These are phyloP conservation scores for Talaromyces sp. DNA, from an alignment of 2,329 filamentous ascomycete genomes.

Conservation along the genomic window DNA sequence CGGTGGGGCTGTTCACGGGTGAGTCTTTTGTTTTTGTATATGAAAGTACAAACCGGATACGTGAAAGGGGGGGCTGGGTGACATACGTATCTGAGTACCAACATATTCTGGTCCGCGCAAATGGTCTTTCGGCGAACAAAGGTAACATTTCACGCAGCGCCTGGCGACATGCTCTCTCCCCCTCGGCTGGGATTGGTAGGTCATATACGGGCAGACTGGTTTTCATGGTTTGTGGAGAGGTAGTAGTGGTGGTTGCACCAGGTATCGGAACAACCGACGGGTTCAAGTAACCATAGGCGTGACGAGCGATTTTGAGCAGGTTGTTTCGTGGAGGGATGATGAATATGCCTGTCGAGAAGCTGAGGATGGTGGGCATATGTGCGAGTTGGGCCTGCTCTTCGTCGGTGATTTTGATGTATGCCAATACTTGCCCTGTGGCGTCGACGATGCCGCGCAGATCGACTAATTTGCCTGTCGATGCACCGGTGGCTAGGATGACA, in stretches of 20 bases:
- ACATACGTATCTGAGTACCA: conserved; percentile 70
- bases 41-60: background rate
- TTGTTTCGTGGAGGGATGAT: conserved; percentile 53
- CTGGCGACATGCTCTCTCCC: conserved; percentile 57
- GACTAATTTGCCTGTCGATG: conserved; percentile 77
- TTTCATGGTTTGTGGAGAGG: conserved; percentile 26
- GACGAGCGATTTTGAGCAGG: conserved; percentile 67
- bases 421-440: conserved; percentile 78
- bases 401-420: conserved; percentile 70
- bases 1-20: conserved; percentile 47
- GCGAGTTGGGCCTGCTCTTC: conserved; percentile 65
- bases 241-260: conserved; percentile 8
- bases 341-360: conserved; percentile 51
- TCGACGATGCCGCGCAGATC: conserved; percentile 72
- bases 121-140: conserved; percentile 57
- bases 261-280: conserved; percentile 34
- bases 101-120: conserved; percentile 62
- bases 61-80: background rate
- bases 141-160: conserved; percentile 63
- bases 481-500: conserved; percentile 77
- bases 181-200: conserved; percentile 51
- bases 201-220: conserved; percentile 41
- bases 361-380: conserved; percentile 62
- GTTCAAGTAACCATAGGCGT: conserved; percentile 64
- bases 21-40: background rate